Base-by-base conservation (phyloP, 108 stramenopile genomes). In the Nitzschia palea region DNA sequence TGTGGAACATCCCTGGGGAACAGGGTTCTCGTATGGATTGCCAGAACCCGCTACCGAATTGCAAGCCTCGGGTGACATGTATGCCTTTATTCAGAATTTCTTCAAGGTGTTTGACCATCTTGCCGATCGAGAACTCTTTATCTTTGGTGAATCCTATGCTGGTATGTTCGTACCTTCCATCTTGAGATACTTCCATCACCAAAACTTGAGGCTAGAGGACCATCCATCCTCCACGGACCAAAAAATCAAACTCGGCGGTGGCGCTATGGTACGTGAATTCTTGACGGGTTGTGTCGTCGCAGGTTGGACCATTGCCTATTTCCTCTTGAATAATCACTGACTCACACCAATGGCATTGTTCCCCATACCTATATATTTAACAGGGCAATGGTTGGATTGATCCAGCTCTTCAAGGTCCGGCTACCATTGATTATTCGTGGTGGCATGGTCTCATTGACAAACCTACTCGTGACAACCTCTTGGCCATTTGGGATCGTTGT, bases 71-170 rank as follows among this genome's bases (percentile, higher is more conserved):
- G 34, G 50, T 9, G 80, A 82, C 50, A 68, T 86, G 63, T 69
- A 80, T 32, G 32, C 47, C 25, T 87, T 84, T 68, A 18, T 87
- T 22, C 66, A 81, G 48, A 73, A 76, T 32, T 87, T 83, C 55
- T 72, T 47, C 35, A 26, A 22, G 22, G 56, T 70, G 10, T 86
- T 79, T 68, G 31, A 45, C 10, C 43, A 62, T 14, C 55, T 63
- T 20, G 36, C 61, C 4, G 22, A 35, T 26, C 84, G 89, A 60
- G 62, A 79, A 29, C 58, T 95, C 22, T 93, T 79, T 45, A 59
- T 97, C 17, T 74, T 79, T 23, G 96, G 94, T 25, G 96, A 95
- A 64, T 74, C 71, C 25, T 96, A 96, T 62, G 90, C 92, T 1
- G 93, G 92, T n/a, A 62, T 50, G 64, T 93, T 90, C 58, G 73